These are phyloP conservation scores for Olyra latifolia DNA, from an alignment of 176 grass and related monocot genomes.

Conservation along the genomic window DNA sequence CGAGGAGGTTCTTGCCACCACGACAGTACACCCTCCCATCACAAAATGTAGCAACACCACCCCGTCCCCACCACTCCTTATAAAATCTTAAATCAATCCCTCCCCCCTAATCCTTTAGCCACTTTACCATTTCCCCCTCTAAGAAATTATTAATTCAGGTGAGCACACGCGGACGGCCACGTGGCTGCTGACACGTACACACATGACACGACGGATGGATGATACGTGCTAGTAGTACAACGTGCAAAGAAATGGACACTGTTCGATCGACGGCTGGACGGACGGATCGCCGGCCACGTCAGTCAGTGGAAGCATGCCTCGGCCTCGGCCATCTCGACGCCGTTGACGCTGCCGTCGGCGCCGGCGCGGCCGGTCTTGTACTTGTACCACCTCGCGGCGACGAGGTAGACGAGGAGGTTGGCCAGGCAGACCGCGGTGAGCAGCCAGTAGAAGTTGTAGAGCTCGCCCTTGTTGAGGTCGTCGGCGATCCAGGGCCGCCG, in stretches of 20 bases:
- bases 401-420: constrained; percentile 64
- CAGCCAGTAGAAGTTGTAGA: constrained; percentile 97
- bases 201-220: not conserved
- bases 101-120: not conserved
- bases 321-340: constrained; percentile 53
- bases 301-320: constrained; percentile 47
- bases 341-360: constrained; percentile 39
- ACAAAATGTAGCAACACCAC: constrained; percentile 38
- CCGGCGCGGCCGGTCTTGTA: constrained; percentile 58
- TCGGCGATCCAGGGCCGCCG: constrained; percentile 65
- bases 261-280: not conserved
- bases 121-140: constrained; percentile 22
- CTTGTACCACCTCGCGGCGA: constrained; percentile 71
- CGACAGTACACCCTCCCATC: not conserved
- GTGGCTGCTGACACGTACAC: not conserved
- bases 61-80: not conserved
- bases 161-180: not conserved
- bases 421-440: constrained; percentile 56
- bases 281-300: not conserved
- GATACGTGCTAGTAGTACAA: constrained; percentile 6
- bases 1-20: not conserved
- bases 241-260: not conserved
- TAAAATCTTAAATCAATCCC: not conserved
- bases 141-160: constrained; percentile 47
- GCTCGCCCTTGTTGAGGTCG: constrained; percentile 68